Conservation (phyloP, 2,329 filamentous ascomycete species). For the Fusarium irregulare region DNA sequence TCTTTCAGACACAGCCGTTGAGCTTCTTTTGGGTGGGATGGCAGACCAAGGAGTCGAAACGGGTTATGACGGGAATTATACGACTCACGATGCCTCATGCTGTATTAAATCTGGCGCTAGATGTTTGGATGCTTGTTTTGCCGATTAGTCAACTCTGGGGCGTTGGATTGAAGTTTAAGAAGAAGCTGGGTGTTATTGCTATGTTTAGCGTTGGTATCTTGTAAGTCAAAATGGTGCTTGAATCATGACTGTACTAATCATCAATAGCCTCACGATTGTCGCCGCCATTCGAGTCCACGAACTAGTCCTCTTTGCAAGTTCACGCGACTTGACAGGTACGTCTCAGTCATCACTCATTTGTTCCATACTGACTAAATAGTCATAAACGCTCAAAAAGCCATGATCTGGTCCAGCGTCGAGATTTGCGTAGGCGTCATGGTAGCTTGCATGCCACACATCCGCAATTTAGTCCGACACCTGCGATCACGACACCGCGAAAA, state of each 20-base stretch:
- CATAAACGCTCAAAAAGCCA: constrained; percentile 12
- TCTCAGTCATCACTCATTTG: rapidly evolving
- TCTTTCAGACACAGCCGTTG: constrained; percentile 8
- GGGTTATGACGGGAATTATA: neutral
- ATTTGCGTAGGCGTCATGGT: constrained; percentile 27
- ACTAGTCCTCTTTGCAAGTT: constrained; percentile 5
- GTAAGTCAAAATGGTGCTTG: neutral
- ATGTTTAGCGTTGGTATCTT: constrained; percentile 35
- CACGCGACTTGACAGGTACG: constrained; percentile 9
- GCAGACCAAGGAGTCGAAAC: constrained; percentile 2
- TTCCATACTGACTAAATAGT: neutral
- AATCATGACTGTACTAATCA: neutral
- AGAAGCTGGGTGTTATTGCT: constrained; percentile 26
- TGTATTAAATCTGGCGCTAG: neutral
- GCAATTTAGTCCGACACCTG: constrained; percentile 1
- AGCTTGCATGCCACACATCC: constrained; percentile 28
- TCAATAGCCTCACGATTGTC: constrained; percentile 11
- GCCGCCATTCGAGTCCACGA: constrained; percentile 11
- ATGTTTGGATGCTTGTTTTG: constrained; percentile 27
- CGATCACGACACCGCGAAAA: neutral
- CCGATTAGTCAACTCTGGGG: constrained; percentile 22
- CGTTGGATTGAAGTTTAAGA: constrained; percentile 14
- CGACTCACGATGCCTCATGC: constrained; percentile 8
- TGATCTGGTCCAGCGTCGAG: constrained; percentile 20
- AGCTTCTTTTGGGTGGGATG: constrained; percentile 20